These are phyloP conservation scores for Teratosphaeria viscida DNA, from an alignment of 2,329 filamentous ascomycete species.

Conservation along the genomic window DNA sequence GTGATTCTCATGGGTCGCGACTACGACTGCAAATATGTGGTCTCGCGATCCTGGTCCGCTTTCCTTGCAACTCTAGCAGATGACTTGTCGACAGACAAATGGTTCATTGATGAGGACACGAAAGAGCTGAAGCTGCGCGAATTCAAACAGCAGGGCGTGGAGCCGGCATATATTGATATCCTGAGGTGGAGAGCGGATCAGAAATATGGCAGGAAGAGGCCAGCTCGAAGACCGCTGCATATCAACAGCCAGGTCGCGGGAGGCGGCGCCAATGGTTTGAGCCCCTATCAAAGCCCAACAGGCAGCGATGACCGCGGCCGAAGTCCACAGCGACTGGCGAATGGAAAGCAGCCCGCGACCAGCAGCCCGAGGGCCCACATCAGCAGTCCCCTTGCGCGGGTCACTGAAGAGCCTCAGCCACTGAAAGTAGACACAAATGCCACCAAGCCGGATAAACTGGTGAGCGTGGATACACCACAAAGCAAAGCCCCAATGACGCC, in stretches of 20 bases:
- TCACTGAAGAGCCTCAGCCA: conserved; percentile 54
- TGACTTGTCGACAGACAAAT: conserved; percentile 80
- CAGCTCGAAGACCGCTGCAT: conserved; percentile 36
- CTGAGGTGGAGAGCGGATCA: conserved; percentile 91
- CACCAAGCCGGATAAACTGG: conserved; percentile 30
- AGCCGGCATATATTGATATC: conserved; percentile 90
- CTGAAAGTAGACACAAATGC: conserved; percentile 27
- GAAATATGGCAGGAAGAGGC: conserved; percentile 62
- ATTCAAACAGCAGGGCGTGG: conserved; percentile 80
- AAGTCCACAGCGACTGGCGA: conserved; percentile 56
- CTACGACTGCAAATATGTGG: conserved; percentile 96
- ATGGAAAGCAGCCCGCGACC: conserved; percentile 51
- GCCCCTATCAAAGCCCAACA: conserved; percentile 56
- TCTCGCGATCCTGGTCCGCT: conserved; percentile 81
- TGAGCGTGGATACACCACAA: conserved; percentile 24
- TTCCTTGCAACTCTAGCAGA: conserved; percentile 83
- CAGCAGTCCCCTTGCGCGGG: conserved; percentile 61
- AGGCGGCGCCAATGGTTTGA: conserved; percentile 37
- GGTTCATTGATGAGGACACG: conserved; percentile 84
- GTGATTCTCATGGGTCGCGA: conserved; percentile 94
- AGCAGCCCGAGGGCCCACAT: conserved; percentile 58
- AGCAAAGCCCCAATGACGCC: conserved; percentile 5
- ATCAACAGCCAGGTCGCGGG: conserved; percentile 45
- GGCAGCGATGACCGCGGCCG: conserved; percentile 53
- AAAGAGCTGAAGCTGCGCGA: conserved; percentile 85